Base-by-base conservation (phyloP, 75 land plant species). In the Isoetes taiwanensis region DNA sequence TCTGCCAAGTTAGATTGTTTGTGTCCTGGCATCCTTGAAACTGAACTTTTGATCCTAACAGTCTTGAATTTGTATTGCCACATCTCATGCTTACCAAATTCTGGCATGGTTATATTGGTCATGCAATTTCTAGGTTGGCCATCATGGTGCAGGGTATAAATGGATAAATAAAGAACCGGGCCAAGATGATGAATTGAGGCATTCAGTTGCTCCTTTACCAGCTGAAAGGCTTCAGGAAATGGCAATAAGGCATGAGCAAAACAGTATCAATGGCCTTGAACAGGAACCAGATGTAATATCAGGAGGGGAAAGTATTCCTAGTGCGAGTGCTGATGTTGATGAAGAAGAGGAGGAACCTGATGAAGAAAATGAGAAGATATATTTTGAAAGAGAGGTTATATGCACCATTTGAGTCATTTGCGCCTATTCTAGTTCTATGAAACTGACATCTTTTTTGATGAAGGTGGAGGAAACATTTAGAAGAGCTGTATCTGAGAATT, bases 391-490 rank as follows among this genome's bases (percentile, higher is more conserved):
- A 61, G 91, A 86, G 87, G 97, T 80, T 39, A 61, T 35, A 21
- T 62, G 14, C 16, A 48, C 14, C 9, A 6, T 6, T n/a, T 33
- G 33, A 3, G 16, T 8, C 8, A 33, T 30, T 30, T 28, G 6
- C 48, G 17, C 32, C 19, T 52, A 12, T 4, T 9, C 21, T 20
- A 23, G 9, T 24, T 40, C 31, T 43, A 3, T 27, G 21, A 52
- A 32, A 14, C 20, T 12, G 11, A n/a, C 1, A 35, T n/a, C 19
- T 19, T 32, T 63, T 46, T 37, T 21, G 46, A 1, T 33, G 34
- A 65, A 90, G 97, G 97, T 84, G 41, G 93, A 86, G 67, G 97
- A 72, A 59, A 85, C 86, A 23, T 80, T 90, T 59, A 61, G 70
- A 21, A 53, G 97, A 65, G 74, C 77, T 34, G 78, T 83, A 35